Base-by-base conservation (phyloP, 176 grass and related monocot genomes). In the Canna indica region DNA sequence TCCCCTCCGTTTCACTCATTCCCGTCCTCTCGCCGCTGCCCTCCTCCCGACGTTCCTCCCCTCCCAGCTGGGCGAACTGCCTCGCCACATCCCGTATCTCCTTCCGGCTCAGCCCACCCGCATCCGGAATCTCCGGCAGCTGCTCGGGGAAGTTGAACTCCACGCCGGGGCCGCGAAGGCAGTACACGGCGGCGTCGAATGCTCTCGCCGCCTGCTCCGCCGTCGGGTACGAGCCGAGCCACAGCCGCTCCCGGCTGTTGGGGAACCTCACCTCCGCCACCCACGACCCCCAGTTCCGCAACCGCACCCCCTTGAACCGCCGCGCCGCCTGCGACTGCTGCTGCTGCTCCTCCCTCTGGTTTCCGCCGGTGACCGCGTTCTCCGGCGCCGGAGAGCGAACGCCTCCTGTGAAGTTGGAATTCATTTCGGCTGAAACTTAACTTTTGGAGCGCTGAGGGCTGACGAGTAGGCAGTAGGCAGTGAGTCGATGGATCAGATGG, bases 251-350 rank as follows among this genome's bases (percentile, higher is more conserved):
- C 69, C 69, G 69, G 45, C 45, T 71, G 69, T 53, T 48, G 69
- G 47, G 69, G 24, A 71, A 34, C 45, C 69, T 45, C 26, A 71
- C 45, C 69, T 54, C 69, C 47, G 44, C 45, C 69, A 71, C 69
- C 69, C 69, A 71, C 69, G 45, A 7, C 29, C 69, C 69, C 45
- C 69, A 71, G 28, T 46, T 48, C 69, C 69, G 3, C 69, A 22
- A 5, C 17, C 45, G 26, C 11, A 71, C 69, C 0, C 69, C 69
- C 29, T 6, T 52, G 47, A 22, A 53, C 45, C 69, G 30, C 30
- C 30, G 58, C 58, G 9, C 24, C 52, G 20, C 7, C 52, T 1
- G 56, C 25, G 11, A 8, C 24, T 13, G 11, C 56, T 8, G 47
- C 47, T 16, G 47, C 47, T 18, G 47, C 47, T 18, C 20, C 20